phyloP scores from a whole-genome alignment of 768 basidiomycete species.

The Ramaria rubella region DNA sequence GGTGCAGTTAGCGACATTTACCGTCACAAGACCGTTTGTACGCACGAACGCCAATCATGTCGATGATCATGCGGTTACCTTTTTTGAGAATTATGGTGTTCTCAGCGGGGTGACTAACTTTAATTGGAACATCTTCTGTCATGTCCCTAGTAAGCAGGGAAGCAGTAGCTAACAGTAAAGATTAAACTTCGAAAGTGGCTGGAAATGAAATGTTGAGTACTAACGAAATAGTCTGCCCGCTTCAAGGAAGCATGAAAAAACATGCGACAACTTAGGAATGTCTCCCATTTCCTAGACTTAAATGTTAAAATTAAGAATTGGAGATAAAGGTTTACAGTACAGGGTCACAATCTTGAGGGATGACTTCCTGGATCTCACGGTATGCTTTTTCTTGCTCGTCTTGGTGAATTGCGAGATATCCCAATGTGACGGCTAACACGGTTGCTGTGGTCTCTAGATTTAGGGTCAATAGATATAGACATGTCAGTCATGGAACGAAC shows the following conservation, averaged over 20 bases:
- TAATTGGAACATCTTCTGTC: too few relatives aligned
- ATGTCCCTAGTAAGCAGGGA: too few relatives aligned
- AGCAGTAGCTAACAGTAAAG: too few relatives aligned
- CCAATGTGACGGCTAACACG: constrained; percentile 28
- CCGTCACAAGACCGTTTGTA: neutral
- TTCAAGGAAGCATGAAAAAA: too few relatives aligned
- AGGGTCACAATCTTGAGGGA: neutral
- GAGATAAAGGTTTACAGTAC: neutral
- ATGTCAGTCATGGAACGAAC: neutral
- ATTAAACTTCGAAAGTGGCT: too few relatives aligned
- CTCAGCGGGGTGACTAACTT: too few relatives aligned
- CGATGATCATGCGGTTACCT: constrained; percentile 31
- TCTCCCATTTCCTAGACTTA: constrained; percentile 16
- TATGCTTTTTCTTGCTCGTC: constrained; percentile 28
- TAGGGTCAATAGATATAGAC: neutral
- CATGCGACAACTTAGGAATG: constrained; percentile 24
- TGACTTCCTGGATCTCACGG: constrained; percentile 22
- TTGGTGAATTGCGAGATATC: constrained; percentile 24
- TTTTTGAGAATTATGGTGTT: too few relatives aligned
- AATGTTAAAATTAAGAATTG: neutral
- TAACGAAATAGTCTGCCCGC: too few relatives aligned
- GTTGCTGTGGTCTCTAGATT: constrained; percentile 29
- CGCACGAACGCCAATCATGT: constrained; percentile 47
- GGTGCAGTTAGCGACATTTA: neutral
- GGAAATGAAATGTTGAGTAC: too few relatives aligned